Base-by-base conservation (phyloP, 805 yeast species). In the Ogataea glucozyma region DNA sequence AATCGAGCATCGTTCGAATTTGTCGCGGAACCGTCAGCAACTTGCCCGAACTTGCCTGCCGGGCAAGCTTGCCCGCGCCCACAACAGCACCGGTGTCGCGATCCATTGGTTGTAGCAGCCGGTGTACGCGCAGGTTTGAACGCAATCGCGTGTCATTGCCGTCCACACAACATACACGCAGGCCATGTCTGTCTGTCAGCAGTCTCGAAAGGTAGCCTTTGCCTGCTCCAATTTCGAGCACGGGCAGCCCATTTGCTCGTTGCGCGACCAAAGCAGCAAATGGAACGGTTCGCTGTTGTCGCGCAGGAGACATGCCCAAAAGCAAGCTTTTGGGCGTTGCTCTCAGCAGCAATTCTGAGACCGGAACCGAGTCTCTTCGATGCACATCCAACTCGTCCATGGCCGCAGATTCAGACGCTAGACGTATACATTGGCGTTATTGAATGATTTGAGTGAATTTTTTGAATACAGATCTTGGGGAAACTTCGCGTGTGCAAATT, bases 191-290 rank as follows among this genome's bases (percentile, higher is more conserved):
- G 33, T 52, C 52, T 1, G 51, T 43, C 9, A 62, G 33, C 4
- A 62, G 38, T 12, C 66, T 44, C 3, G 60, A 51, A 17, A 62
- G 32, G 31, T 59, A 57, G 6, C 66, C 66, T 34, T 60, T 62
- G 4, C 67, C 67, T 1, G 65, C 57, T 7, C 61, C 67, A 14
- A 62, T 44, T 31, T 62, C 67, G 10, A 61, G 35, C 0, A 58
- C 38, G 32, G 27, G 41, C 5, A 27, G 34, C 1, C 32, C 26
- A 16, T 40, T 32, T 13, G 40, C 33, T 20, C n/a, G 11, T 12
- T 31, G 18, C 4, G 44, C 42, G 4, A 43, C 40, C 9, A 37
- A n/a, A 4, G 29, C 23, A 2, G 54, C 52, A 27, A 53, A 51
- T 6, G 57, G 51, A 6, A 51, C 19, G 4, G 52, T 41, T 8